Evolutionary conservation across 805 yeast genomes (phyloP).

Genomic region (Schwanniomyces polymorphus): DNA sequence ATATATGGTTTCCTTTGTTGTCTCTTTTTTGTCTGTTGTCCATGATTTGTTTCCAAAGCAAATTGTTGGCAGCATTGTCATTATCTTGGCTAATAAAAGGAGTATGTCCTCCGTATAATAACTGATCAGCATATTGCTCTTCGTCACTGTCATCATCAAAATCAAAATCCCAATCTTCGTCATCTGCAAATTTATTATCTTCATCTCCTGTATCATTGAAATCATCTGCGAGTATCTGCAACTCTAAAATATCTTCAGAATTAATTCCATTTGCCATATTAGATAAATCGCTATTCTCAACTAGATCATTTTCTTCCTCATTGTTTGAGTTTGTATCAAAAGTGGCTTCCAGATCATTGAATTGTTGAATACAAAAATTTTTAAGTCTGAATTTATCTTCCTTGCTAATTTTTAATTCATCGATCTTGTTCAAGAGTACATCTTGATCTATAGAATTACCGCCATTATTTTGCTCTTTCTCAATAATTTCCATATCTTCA

Average conservation of each 20-base stretch:
- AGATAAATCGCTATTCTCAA: too few relatives aligned
- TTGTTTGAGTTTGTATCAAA: not conserved
- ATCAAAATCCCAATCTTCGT: conserved; percentile 38
- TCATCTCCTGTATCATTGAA: conserved; percentile 30
- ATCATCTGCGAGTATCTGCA: conserved; percentile 56
- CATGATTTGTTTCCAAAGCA: conserved; percentile 44
- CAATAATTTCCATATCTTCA: conserved; percentile 33
- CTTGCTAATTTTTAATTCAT: conserved; percentile 20
- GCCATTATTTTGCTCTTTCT: conserved; percentile 7
- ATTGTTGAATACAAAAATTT: conserved; percentile 14
- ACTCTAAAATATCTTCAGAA: conserved; percentile 46
- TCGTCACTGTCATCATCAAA: conserved; percentile 32
- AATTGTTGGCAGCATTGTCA: conserved; percentile 12
- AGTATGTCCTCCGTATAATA: conserved; percentile 20
- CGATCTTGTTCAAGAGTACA: conserved; percentile 23
- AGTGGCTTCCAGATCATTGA: not conserved
- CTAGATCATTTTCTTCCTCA: not conserved
- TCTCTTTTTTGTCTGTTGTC: conserved; percentile 17
- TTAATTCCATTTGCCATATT: conserved; percentile 5
- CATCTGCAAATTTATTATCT: conserved; percentile 21
- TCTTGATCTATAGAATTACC: conserved; percentile 12
- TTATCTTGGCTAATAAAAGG: conserved; percentile 12
- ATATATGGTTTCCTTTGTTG: not conserved
- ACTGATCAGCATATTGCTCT: conserved; percentile 31
- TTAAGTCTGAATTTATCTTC: conserved; percentile 30